Evolutionary conservation across 2,329 filamentous ascomycete species (phyloP).

Genomic region (Ceratocystis colombiana): DNA sequence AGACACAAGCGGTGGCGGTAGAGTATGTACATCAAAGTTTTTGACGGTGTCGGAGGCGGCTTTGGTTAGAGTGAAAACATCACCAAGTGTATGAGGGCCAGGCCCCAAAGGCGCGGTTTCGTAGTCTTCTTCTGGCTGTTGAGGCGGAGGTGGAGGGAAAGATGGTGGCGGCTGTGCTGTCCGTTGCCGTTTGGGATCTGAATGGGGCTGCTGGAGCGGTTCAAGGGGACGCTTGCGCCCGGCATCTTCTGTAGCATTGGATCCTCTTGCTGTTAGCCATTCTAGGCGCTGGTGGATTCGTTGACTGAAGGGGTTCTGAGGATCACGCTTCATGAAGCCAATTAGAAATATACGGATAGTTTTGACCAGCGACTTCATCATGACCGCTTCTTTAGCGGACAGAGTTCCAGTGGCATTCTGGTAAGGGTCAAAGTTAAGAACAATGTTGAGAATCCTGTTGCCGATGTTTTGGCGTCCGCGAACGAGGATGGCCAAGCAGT

Average conservation of each 20-base stretch:
- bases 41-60: conserved; percentile 55
- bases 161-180: conserved; percentile 41
- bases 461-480: conserved; percentile 70
- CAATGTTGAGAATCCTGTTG: conserved; percentile 72
- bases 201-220: conserved; percentile 57
- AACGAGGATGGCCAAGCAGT: conserved; percentile 73
- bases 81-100: conserved; percentile 66
- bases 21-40: conserved; percentile 69
- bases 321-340: conserved; percentile 75
- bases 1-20: conserved; percentile 65
- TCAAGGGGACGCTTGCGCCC: conserved; percentile 66
- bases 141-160: conserved; percentile 28
- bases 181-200: conserved; percentile 77
- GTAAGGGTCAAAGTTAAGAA: conserved; percentile 86
- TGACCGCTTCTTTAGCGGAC: conserved; percentile 68
- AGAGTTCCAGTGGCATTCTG: conserved; percentile 62
- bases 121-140: conserved; percentile 30
- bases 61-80: conserved; percentile 75
- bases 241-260: conserved; percentile 69
- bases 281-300: conserved; percentile 85
- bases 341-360: conserved; percentile 75
- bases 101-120: conserved; percentile 61
- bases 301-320: conserved; percentile 60
- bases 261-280: conserved; percentile 64
- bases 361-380: conserved; percentile 89